Evolutionary conservation across 73 alveolate species (phyloP).

Genomic region (Uronychia setigera): DNA sequence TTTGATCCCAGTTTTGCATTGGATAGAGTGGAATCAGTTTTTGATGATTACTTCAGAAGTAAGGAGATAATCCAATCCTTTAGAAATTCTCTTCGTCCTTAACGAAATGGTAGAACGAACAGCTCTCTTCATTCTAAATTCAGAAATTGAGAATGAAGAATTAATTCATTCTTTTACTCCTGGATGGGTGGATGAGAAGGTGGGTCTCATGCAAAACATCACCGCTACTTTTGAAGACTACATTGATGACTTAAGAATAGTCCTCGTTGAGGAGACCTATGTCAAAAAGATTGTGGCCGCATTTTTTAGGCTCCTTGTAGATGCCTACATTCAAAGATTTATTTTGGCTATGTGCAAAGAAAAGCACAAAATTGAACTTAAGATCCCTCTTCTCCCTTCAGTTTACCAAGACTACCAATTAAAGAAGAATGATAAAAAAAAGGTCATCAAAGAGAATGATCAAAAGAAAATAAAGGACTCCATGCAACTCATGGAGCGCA

Average conservation of each 20-base stretch:
- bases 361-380: not conserved
- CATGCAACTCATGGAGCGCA: not conserved
- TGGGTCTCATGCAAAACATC: not conserved
- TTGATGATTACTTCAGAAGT: not conserved
- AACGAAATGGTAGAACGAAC: conserved; percentile 2
- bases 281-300: not conserved
- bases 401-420: not conserved
- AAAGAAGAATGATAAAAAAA: not conserved
- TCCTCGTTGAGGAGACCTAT: not conserved
- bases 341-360: not conserved
- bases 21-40: not conserved
- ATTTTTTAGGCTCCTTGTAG: not conserved
- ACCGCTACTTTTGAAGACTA: conserved; percentile 15
- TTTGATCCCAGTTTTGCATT: not conserved
- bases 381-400: not conserved
- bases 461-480: not conserved
- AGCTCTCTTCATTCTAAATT: conserved; percentile 5
- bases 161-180: conserved; percentile 5
- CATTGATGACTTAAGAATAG: not conserved
- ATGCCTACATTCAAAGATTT: not conserved
- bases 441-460: not conserved
- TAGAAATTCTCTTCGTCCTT: conserved; percentile 3
- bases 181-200: conserved; percentile 15
- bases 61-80: not conserved
- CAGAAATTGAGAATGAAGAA: conserved; percentile 23